phyloP scores from a whole-genome alignment of 768 basidiomycete species.

The Suillus alpinus region DNA sequence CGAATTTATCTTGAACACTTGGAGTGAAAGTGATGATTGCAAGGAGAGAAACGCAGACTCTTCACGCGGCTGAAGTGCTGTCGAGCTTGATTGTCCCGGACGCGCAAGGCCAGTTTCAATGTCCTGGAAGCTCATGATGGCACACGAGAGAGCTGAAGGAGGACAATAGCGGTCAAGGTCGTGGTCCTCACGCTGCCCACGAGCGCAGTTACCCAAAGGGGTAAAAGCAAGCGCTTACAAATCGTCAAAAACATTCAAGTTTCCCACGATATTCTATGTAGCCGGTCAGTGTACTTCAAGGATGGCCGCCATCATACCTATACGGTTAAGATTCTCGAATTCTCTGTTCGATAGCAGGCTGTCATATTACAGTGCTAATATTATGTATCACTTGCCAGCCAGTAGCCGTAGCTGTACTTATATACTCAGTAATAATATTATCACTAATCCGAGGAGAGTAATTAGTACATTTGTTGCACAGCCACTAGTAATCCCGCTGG shows the following conservation, averaged over 20 bases:
- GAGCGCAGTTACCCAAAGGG: not conserved
- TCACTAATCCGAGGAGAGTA: not conserved
- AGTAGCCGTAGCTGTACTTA: not conserved
- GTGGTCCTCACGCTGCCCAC: not conserved
- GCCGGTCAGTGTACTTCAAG: no score
- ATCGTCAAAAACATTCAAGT: not conserved
- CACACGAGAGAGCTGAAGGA: not conserved
- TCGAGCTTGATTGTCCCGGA: slow-evolving; percentile 23
- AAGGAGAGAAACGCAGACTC: slow-evolving; percentile 74
- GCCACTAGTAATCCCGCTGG: not conserved
- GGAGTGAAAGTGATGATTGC: slow-evolving; percentile 80
- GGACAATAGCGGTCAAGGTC: not conserved
- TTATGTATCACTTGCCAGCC: not conserved
- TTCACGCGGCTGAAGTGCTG: slow-evolving; percentile 43
- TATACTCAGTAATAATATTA: not conserved
- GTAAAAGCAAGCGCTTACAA: not conserved
- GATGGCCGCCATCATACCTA: no score
- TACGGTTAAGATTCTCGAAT: not conserved
- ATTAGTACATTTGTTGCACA: not conserved
- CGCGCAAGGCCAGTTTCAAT: slow-evolving; percentile 43
- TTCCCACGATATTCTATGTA: not conserved
- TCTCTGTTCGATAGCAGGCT: not conserved
- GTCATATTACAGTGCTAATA: not conserved
- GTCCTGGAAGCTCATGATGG: slow-evolving; percentile 49
- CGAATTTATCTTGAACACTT: slow-evolving; percentile 98